Evolutionary conservation across 805 yeast species (phyloP).

Genomic region (Saccharomycopsis sp.): DNA sequence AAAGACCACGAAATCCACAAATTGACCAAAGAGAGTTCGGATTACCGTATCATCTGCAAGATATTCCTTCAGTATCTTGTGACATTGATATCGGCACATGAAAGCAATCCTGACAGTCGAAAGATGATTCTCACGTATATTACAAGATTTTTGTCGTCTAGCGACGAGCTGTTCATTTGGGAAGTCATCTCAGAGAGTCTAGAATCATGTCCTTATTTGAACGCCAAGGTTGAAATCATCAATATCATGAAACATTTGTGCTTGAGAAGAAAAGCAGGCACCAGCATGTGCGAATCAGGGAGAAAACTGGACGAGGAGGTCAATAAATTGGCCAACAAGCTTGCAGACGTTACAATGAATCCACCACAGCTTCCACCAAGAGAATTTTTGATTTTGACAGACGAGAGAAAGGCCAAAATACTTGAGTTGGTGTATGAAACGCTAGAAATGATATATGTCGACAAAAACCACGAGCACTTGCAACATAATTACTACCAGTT

Average conservation of each 20-base stretch:
- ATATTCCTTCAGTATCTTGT: constrained; percentile 27
- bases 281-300: background rate
- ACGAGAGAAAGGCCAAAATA: constrained; percentile 37
- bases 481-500: constrained; percentile 33
- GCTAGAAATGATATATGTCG: constrained; percentile 32
- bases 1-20: constrained; percentile 21
- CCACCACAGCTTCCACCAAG: constrained; percentile 38
- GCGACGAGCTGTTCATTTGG: constrained; percentile 52
- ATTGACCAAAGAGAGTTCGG: background rate
- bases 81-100: constrained; percentile 30
- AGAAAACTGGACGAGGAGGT: constrained; percentile 12
- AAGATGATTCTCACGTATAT: constrained; percentile 49
- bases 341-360: constrained; percentile 36
- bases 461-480: constrained; percentile 16
- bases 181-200: constrained; percentile 59
- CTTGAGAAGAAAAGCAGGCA: constrained; percentile 28
- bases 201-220: constrained; percentile 56
- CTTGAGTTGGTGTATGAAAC: constrained; percentile 35
- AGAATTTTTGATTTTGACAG: constrained; percentile 38
- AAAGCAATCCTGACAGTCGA: constrained; percentile 23
- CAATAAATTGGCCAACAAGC: constrained; percentile 67
- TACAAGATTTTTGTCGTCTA: constrained; percentile 52
- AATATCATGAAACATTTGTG: constrained; percentile 65
- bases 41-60: constrained; percentile 7
- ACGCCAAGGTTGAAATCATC: constrained; percentile 52